Base-by-base conservation (phyloP, 2,329 filamentous ascomycete genomes). In the Phialophora chinensis region DNA sequence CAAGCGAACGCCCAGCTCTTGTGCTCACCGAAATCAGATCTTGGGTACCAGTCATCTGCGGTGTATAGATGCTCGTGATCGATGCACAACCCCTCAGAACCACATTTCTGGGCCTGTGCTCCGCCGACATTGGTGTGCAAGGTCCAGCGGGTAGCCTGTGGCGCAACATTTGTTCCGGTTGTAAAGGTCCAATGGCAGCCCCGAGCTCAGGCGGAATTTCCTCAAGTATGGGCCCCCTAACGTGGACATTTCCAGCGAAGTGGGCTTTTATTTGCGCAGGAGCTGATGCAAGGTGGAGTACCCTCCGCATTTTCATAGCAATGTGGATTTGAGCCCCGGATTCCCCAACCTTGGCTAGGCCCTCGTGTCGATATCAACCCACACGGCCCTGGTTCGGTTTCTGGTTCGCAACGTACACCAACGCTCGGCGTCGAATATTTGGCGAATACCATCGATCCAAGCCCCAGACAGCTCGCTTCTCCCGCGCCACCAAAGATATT, bases 281-380 rank as follows among this genome's bases (percentile, higher is more conserved):
- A 25, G 49, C 25, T 29, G 20, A 25, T 14, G 23, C 23, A 27
- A 29, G 49, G 47, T 52, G 59, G 59, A 61, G 59, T 27, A 25
- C 54, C 59, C 59, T 61, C 59, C 59, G 59, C 59, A 61, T 54
- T 54, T 61, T n/a, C 11, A 7, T 38, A 10, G 12, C 38, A 42
- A 42, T 42, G 44, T 31, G 57, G 42, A 60, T 50, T 38, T 54
- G 29, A 20, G 17, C 59, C 59, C 59, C 49, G 59, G 49, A 54
- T 61, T 54, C 59, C 47, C 59, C 59, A 54, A 53, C 31, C 31
- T 53, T 27, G 33, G 11, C 59, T 54, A 29, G 58, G 20, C 20
- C 44, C 25, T 52, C 29, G 29, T 47, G 23, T 7, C 31, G 10
- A 29, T 33, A 6, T 23, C 20, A n/a, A 60, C 44, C 58, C n/a